phyloP scores from a whole-genome alignment of 768 basidiomycete genomes.

The Boletus tomentosulus region DNA sequence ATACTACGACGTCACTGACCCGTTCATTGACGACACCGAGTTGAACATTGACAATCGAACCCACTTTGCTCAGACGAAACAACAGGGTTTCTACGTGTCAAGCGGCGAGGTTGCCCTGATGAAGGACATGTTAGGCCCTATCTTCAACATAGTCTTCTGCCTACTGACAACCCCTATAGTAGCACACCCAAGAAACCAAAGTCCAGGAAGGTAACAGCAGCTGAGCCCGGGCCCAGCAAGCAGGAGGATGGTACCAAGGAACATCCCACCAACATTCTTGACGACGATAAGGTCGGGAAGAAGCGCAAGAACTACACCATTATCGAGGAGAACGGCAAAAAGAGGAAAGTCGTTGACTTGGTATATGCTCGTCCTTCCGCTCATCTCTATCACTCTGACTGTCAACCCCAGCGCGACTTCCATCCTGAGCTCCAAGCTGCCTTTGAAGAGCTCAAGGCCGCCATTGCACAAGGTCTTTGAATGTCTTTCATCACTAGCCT shows the following conservation, averaged over 20 bases:
- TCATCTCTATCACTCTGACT: background rate
- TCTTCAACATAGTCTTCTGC: background rate
- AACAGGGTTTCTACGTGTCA: constrained; percentile 90
- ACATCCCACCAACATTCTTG: constrained; percentile 44
- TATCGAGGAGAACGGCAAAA: constrained; percentile 57
- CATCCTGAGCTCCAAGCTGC: constrained; percentile 62
- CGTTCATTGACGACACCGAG: constrained; percentile 98
- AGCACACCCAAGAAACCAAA: constrained; percentile 71
- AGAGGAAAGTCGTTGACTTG: constrained; percentile 65
- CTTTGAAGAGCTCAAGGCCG: constrained; percentile 55
- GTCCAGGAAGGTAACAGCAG: constrained; percentile 46
- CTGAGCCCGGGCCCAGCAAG: constrained; percentile 23
- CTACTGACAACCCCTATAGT: constrained; percentile 20
- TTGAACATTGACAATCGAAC: constrained; percentile 86
- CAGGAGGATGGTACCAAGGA: constrained; percentile 46
- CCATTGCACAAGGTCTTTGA: constrained; percentile 54
- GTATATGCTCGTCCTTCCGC: constrained; percentile 37
- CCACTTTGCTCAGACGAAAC: constrained; percentile 86
- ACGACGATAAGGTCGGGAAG: constrained; percentile 39
- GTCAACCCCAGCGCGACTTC: constrained; percentile 51
- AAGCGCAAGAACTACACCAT: constrained; percentile 56
- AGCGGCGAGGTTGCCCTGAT: constrained; percentile 83
- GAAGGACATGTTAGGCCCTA: constrained; percentile 56
- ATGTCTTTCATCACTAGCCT: background rate
- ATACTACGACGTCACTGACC: constrained; percentile 89